Evolutionary conservation across 441 rosid species (phyloP).

Genomic region (Arabidopsis hybrid): DNA sequence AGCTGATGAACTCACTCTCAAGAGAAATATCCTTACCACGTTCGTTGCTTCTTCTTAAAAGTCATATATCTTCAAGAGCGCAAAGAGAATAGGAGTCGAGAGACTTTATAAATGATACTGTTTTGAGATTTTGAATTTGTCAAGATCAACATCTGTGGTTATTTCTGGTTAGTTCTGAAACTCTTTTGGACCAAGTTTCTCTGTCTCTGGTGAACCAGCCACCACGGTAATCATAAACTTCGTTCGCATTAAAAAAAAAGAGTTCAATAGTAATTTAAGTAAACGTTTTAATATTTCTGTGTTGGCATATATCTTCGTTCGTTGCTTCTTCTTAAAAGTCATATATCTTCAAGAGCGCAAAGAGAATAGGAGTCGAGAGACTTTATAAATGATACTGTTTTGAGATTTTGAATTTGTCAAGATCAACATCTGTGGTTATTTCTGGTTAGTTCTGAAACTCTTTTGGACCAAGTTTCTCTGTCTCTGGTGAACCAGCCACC

Average conservation of each 20-base stretch:
- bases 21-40: conserved; percentile 76
- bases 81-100: conserved; percentile 24
- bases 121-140: conserved; percentile 13
- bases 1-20: conserved; percentile 87
- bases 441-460: conserved; percentile 29
- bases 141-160: conserved; percentile 24
- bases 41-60: conserved; percentile 57
- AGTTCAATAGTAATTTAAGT: not conserved
- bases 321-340: conserved; percentile 49
- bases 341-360: conserved; percentile 1
- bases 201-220: conserved; percentile 10
- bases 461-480: conserved; percentile 19
- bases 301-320: too few species aligned
- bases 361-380: conserved; percentile 31
- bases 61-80: conserved; percentile 7
- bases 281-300: not conserved
- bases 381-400: conserved; percentile 33
- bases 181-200: conserved; percentile 26
- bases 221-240: conserved; percentile 1
- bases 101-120: conserved; percentile 34
- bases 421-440: conserved; percentile 21
- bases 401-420: conserved; percentile 14
- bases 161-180: conserved; percentile 24
- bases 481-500: conserved; percentile 4
- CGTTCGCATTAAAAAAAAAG: too few species aligned